Conservation (phyloP, 768 basidiomycete species). For the Melanogaster broomeanus region DNA sequence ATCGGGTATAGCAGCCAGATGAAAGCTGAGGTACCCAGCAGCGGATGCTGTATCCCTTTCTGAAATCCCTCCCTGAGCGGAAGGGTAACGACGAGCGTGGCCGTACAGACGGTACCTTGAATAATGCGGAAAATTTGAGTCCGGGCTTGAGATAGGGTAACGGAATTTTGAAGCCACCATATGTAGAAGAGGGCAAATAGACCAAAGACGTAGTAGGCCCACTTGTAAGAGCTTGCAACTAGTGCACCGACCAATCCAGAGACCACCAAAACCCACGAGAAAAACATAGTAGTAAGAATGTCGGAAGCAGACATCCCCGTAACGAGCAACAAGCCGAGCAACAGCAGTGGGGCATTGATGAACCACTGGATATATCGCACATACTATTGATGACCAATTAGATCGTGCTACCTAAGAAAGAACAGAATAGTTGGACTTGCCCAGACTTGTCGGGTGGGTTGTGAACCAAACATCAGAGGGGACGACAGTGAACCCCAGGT, state of each 20-base stretch:
- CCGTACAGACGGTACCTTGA: conserved; percentile 33
- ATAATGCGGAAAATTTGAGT: background rate
- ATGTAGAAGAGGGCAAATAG: conserved; percentile 49
- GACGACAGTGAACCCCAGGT: conserved; percentile 51
- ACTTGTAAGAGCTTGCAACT: conserved; percentile 52
- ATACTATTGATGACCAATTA: conserved; percentile 33
- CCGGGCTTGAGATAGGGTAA: conserved; percentile 8
- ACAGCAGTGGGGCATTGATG: conserved; percentile 53
- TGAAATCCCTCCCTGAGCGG: conserved; percentile 23
- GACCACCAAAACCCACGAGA: conserved; percentile 48
- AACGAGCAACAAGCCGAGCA: conserved; percentile 47
- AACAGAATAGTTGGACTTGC: conserved; percentile 26
- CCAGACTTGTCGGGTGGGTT: conserved; percentile 42
- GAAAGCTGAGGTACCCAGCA: conserved; percentile 49
- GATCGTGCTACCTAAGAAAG: background rate
- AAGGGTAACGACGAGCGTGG: conserved; percentile 29
- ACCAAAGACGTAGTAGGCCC: conserved; percentile 52
- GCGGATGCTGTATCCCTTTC: conserved; percentile 31
- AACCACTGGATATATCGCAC: conserved; percentile 59
- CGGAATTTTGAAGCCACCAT: conserved; percentile 34
- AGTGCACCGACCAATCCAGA: conserved; percentile 52
- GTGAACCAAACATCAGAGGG: conserved; percentile 34
- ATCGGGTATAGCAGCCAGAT: conserved; percentile 61
- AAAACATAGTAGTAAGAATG: conserved; percentile 39
- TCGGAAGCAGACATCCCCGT: conserved; percentile 50